Percentiles rank a stretch among this genome's conserved stretches.
Conservation (phyloP, 257 asterid species). For the Plectranthus barbatus region DNA sequence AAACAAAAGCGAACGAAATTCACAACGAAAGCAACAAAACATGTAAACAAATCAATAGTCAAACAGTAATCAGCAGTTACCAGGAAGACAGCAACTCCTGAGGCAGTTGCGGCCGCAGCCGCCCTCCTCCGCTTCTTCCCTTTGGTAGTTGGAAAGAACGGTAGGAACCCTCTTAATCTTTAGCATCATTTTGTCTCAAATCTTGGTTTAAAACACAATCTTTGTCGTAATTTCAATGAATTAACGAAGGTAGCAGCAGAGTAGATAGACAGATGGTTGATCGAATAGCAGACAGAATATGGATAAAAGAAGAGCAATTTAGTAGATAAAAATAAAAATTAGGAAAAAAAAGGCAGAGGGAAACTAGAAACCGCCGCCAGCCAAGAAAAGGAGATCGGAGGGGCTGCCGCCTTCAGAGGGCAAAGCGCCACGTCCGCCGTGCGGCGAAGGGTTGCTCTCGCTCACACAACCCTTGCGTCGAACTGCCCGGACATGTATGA, state of each 20-base stretch:
- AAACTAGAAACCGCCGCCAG: conserved; percentile 72
- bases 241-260: neutral
- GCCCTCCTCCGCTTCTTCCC: conserved; percentile 58
- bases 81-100: conserved; percentile 60
- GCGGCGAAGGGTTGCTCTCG: conserved; percentile 83
- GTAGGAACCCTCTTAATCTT: conserved; percentile 75
- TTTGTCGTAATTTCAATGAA: neutral
- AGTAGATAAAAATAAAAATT: neutral
- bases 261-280: neutral
- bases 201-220: neutral
- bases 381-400: conserved; percentile 97
- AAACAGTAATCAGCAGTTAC: conserved; percentile 13
- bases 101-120: conserved; percentile 78
- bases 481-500: conserved; percentile 51
- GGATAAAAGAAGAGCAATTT: neutral
- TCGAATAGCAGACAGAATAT: neutral
- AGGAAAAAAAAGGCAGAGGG: neutral
- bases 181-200: conserved; percentile 35
- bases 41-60: neutral
- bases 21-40: neutral
- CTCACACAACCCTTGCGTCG: conserved; percentile 73
- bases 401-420: conserved; percentile 99
- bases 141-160: conserved; percentile 67
- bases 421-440: conserved; percentile 97
- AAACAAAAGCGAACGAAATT: neutral